Base-by-base conservation (phyloP, 257 asterid genomes). In the Solanum chmielewskii region DNA sequence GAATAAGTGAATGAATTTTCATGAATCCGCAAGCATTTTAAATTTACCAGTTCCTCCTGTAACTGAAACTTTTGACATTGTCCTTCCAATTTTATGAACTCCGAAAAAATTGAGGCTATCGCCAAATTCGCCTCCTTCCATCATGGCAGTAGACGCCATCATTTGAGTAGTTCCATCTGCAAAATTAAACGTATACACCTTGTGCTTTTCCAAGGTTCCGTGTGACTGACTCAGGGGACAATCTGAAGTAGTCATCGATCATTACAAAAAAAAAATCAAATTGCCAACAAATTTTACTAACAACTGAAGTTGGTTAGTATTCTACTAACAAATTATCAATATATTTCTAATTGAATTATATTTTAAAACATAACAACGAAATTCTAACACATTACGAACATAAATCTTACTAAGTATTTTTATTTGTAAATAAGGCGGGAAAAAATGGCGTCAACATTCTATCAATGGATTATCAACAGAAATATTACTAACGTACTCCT, bases 51-150 rank as follows among this genome's bases (percentile, higher is more conserved):
- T 91, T 25, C 94, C 94, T 31, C 94, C 92, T 0, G 93, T 92
- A 33, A 92, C 81, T 0, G 92, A 89, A 64, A 92, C 86, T 13
- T 90, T 90, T 21, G 94, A 92, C 91, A 88, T 89, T 60, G 92
- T 77, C 37, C 94, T 92, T 77, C 91, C 91, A 10, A 92, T 89
- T 88, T 81, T 92, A 87, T 91, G 91, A 31, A 92, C 93, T 64
- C 94, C 91, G n/a, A 89, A 92, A 45, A 92, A 91, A 90, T 92
- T 92, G 74, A 92, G 89, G 87, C 90, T 87, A 74, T 92, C 94
- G n/a, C 94, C 92, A 13, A 87, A 92, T 83, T 92, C 94, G 1
- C 94, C 94, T 56, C 94, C 94, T 88, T 92, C 92, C 89, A 92
- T 83, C 94, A 92, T 60, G 60, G 92, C 89, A 0, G 92, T 91